Conservation (phyloP, 108 stramenopile genomes). For the Fistulifera pelliculosa region DNA sequence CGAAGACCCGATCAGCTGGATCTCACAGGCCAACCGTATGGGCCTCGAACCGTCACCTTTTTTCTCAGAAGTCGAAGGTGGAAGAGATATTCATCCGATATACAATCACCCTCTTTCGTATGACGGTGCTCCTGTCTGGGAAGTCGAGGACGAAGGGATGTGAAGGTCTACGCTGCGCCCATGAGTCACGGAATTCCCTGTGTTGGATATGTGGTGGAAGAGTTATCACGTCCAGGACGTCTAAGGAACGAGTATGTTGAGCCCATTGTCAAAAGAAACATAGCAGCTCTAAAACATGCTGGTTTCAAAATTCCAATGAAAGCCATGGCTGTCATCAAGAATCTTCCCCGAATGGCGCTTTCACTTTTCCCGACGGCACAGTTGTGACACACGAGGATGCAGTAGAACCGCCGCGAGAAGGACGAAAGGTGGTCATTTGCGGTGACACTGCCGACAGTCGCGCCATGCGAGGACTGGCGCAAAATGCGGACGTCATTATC, state of each 20-base stretch:
- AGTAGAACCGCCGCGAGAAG: conserved; percentile 63
- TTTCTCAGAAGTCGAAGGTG: conserved; percentile 51
- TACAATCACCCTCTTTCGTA: conserved; percentile 58
- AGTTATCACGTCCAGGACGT: conserved; percentile 70
- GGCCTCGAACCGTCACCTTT: conserved; percentile 36
- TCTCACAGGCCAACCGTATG: conserved; percentile 50
- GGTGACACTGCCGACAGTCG: conserved; percentile 83
- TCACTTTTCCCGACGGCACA: conserved; percentile 90
- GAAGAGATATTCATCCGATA: conserved; percentile 63
- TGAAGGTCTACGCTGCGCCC: conserved; percentile 79
- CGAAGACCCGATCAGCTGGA: conserved; percentile 62
- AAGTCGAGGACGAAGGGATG: conserved; percentile 75
- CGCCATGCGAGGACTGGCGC: conserved; percentile 36
- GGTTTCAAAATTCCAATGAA: conserved; percentile 81
- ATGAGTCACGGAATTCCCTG: conserved; percentile 94
- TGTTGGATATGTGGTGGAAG: conserved; percentile 88
- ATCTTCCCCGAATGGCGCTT: conserved; percentile 51
- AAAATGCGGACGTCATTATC: conserved; percentile 71
- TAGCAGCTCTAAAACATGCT: conserved; percentile 44
- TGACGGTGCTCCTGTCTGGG: conserved; percentile 79
- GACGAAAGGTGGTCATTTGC: conserved; percentile 88
- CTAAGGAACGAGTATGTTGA: conserved; percentile 64
- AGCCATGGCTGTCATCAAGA: conserved; percentile 77
- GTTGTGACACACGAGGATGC: conserved; percentile 72
- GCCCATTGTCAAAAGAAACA: conserved; percentile 72